These are phyloP conservation scores for Vigna nakashimae DNA, from an alignment of 306 rosid species.

Conservation along the genomic window DNA sequence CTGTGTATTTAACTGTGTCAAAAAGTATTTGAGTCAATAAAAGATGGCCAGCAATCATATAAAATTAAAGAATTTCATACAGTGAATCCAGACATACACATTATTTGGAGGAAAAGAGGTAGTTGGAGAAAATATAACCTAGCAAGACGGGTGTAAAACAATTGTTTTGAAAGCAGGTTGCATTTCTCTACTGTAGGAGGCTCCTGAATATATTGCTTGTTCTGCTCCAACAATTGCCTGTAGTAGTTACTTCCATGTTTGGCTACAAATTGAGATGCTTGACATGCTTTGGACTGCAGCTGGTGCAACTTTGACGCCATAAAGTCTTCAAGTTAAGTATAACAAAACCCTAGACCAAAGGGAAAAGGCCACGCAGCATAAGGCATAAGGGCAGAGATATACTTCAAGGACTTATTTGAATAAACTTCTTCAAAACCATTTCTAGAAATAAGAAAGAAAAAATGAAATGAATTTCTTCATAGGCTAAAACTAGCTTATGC, in stretches of 20 bases:
- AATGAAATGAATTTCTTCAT: no score
- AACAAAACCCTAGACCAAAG: constrained; percentile 26
- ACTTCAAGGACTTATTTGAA: neutral
- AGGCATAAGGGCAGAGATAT: neutral
- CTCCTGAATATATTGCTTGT: constrained; percentile 90
- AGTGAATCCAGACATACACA: constrained; percentile 18
- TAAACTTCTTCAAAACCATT: no score
- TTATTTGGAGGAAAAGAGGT: neutral
- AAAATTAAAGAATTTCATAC: constrained; percentile 9
- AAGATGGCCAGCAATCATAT: constrained; percentile 5
- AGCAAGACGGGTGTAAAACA: constrained; percentile 91
- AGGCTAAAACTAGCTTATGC: no score
- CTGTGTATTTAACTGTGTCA: neutral
- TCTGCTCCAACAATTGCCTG: constrained; percentile 83
- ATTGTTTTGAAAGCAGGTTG: constrained; percentile 74
- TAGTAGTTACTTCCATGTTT: constrained; percentile 75
- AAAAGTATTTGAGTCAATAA: constrained; percentile 9
- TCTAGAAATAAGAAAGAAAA: no score
- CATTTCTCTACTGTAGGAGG: constrained; percentile 92
- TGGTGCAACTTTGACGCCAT: constrained; percentile 83
- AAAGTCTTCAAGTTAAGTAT: constrained; percentile 37
- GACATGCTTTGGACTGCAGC: constrained; percentile 82
- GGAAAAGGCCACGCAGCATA: constrained; percentile 1
- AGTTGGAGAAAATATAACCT: constrained; percentile 60
- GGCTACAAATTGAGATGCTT: constrained; percentile 70